Percentiles rank a stretch among this genome's conserved stretches.
These are phyloP conservation scores for Odonthalia washingtoniensis DNA, from an alignment of 31 red algal species.

Conservation along the genomic window DNA sequence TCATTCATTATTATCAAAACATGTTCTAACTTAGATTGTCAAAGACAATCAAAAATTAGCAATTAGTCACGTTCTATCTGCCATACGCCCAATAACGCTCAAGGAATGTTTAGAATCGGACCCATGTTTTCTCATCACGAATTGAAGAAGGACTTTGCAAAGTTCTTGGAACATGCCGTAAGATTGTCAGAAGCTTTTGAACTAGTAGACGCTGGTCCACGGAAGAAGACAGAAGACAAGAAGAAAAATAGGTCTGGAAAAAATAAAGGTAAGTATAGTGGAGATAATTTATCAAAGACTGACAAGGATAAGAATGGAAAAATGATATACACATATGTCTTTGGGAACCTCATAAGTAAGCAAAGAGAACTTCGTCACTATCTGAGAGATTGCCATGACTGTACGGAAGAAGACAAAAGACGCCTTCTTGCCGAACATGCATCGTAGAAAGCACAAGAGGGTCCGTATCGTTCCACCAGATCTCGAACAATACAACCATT, in stretches of 20 bases:
- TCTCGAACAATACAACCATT: no score
- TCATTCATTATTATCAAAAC: background rate
- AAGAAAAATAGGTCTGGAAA: background rate
- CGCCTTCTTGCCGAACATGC: no score
- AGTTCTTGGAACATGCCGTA: constrained; percentile 21
- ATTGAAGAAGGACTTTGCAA: constrained; percentile 22
- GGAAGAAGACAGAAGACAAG: background rate
- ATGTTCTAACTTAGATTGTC: constrained; percentile 3
- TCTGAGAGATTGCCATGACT: background rate
- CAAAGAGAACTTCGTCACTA: background rate
- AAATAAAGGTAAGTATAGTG: no score
- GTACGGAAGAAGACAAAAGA: background rate
- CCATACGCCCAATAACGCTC: constrained; percentile 13
- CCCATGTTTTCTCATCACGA: no score
- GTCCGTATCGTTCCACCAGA: no score
- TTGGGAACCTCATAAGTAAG: background rate
- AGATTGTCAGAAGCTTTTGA: constrained; percentile 36
- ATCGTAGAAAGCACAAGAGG: no score
- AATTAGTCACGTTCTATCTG: constrained; percentile 15
- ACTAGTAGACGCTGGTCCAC: constrained; percentile 34
- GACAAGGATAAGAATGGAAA: background rate
- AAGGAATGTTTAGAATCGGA: constrained; percentile 5
- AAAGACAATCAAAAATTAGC: constrained; percentile 1
- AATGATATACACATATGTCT: background rate
- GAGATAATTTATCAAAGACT: background rate